phyloP scores from a whole-genome alignment of 139 green algal species.

The Auxenochlorella protothecoides region DNA sequence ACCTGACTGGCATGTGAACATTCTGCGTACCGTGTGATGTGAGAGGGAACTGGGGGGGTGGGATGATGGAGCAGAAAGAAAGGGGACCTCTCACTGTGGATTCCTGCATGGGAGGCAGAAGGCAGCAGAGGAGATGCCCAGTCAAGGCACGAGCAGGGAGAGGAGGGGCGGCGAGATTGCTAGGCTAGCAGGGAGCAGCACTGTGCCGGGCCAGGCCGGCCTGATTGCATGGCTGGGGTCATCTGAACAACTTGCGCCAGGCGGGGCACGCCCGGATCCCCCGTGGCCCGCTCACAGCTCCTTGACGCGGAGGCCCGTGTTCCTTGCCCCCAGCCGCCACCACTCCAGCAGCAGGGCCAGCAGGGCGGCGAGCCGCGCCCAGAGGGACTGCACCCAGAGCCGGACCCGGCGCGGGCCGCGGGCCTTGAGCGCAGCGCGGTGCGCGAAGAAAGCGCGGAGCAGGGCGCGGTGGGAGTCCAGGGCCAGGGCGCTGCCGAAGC shows the following conservation, averaged over 20 bases:
- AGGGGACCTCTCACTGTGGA: too few species aligned
- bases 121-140: too few species aligned
- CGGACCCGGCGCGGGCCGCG: not conserved
- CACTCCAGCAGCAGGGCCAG: not conserved
- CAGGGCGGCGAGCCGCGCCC: too few species aligned
- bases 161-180: too few species aligned
- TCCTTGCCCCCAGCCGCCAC: not conserved
- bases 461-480: slow-evolving; percentile 77
- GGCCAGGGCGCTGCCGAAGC: slow-evolving; percentile 49
- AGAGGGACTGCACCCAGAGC: not conserved
- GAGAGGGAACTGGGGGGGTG: too few species aligned
- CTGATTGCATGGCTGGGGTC: too few species aligned
- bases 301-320: not conserved
- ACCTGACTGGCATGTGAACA: not conserved
- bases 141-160: too few species aligned
- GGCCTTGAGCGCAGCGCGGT: slow-evolving; percentile 77
- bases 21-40: not conserved
- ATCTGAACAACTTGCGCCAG: too few species aligned
- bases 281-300: not conserved
- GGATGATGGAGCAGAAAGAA: too few species aligned
- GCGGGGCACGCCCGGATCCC: not conserved
- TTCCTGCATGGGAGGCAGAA: too few species aligned
- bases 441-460: slow-evolving; percentile 92
- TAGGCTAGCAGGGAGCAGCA: too few species aligned
- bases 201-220: too few species aligned